Evolutionary conservation across 805 yeast species (phyloP), one percentile per base, ranked within the genome.

Genomic region (Kurtzmaniella fragi): DNA sequence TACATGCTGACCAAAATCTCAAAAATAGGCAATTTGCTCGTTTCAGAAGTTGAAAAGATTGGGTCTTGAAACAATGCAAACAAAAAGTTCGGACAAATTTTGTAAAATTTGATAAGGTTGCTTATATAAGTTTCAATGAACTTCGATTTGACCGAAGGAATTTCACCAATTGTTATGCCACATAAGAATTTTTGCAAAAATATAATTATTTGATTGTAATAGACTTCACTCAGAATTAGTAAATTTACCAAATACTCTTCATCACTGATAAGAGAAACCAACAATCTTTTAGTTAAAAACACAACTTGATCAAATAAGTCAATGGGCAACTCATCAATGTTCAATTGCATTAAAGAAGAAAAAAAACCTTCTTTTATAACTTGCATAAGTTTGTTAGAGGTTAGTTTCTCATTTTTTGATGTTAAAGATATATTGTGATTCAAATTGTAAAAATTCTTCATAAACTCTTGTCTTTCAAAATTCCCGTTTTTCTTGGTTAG

Each of bases 261-360:
- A 4, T 38, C 38, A 17, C 15, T 20, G n/a, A 38, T 33, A 8
- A 47, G 28, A 26, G 28, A 40, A 4, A 20, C 31, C 14, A 45
- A 33, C 15, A 50, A 39, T 17, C 44, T 39, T 29, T 48, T 44
- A 23, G 41, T 40, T n/a, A 42, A 34, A 11, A 39, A 15, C 9
- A 43, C 43, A 20, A 41, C 41, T 23, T 41, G 45, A 17, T 49
- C 44, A 37, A 48, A 46, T 20, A 47, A 37, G 5, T 20, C 32
- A 11, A 26, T 26, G 9, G 28, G 5, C 13, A 17, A 26, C 10
- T n/a, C 12, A 13, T 36, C 34, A 12, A 31, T 5, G 7, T 36
- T 28, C 10, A 36, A 3, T 11, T 12, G 30, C 32, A 17, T 7
- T 35, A 13, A 35, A 17, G 9, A 17, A 9, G 10, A 16, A 17